Evolutionary conservation across 306 rosid genomes (phyloP).

Genomic region (Canavalia ensiformis): DNA sequence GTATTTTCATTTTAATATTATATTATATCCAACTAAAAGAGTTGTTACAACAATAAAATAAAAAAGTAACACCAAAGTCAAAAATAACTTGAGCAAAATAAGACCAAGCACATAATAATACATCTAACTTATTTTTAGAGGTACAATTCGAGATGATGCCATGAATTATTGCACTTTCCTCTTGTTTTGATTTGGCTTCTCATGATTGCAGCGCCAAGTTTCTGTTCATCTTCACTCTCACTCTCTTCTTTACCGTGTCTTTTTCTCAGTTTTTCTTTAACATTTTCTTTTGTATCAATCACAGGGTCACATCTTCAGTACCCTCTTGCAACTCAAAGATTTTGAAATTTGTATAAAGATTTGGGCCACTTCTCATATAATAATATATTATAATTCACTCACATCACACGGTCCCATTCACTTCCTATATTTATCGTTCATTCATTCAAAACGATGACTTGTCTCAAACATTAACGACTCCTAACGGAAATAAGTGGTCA

Average conservation of each 20-base stretch:
- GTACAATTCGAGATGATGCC: background rate
- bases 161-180: constrained; percentile 3
- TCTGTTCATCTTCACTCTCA: background rate
- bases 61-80: background rate
- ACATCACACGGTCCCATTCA: background rate
- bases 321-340: background rate
- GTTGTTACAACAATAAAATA: background rate
- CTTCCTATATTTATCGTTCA: background rate
- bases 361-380: background rate
- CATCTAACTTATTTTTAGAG: background rate
- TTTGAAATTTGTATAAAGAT: background rate
- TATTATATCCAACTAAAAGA: background rate
- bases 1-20: no score
- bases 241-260: background rate
- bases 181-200: background rate
- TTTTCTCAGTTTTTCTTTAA: background rate
- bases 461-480: background rate
- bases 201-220: background rate
- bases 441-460: constrained; percentile 4
- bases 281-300: background rate
- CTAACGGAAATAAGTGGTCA: background rate
- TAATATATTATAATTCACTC: background rate
- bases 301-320: background rate
- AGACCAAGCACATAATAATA: background rate
- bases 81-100: background rate